Evolutionary conservation across 2,329 filamentous ascomycete species (phyloP), one percentile per base, ranked within the genome.

Genomic region (Emergomyces pasteurianus): DNA sequence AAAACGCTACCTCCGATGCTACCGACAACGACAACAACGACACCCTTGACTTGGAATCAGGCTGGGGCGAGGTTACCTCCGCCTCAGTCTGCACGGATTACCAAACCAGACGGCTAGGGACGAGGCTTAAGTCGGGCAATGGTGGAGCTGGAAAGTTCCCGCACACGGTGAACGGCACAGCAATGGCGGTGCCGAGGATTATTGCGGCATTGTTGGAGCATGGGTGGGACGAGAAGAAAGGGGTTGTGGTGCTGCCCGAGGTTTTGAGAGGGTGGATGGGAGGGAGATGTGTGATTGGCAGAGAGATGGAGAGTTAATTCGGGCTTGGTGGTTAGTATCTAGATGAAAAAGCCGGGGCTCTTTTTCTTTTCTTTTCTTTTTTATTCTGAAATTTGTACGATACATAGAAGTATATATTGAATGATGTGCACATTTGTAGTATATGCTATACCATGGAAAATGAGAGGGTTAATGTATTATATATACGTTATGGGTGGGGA

Each of bases 71-170:
- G 75, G 86, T 99, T 58, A 95, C 92, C 0, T 92, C 88, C 50
- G 86, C 90, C 0, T 95, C 89, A 64, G 86, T 92, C 67, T 99
- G 94, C 75, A 94, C 90, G 1, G 94, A 99, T 74, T 99, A 97
- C 75, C 94, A 99, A 78, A 88, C 83, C 31, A 82, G 94, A 34
- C 82, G 94, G 18, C 79, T 99, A 42, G 86, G 84, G 34, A 96
- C 94, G 16, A 82, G 88, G 38, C 40, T 57, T 26, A 43, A 31
- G 26, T 23, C 36, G 28, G 54, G 8, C 31, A 16, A 10, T 56
- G 54, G 23, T 43, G 54, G 72, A 63, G 77, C 77, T 70, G 75
- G 87, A 47, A 79, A 81, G 1, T 97, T 90, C 72, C 90, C 92
- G 16, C 90, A 89, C 77, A 99, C 94, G 0, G 81, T 95, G 43